A percentile compares a stretch with the other conserved stretches of the same genome.
These are phyloP conservation scores for Pilatotrama ljubarskyi DNA, from an alignment of 768 basidiomycete species.

Conservation along the genomic window DNA sequence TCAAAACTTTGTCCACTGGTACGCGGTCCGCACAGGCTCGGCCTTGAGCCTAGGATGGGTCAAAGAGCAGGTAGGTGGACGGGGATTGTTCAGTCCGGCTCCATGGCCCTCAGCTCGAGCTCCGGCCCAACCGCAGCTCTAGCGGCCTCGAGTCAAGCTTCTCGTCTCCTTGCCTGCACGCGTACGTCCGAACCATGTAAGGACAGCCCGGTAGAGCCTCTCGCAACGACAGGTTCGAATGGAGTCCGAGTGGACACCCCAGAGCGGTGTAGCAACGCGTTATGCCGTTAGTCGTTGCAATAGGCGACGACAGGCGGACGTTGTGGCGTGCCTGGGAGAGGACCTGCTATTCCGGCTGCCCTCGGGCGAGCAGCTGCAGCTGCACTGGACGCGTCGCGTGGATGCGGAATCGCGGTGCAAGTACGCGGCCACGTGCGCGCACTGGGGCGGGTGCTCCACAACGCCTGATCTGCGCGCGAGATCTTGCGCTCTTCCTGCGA, in stretches of 20 bases:
- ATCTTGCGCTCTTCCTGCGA: conserved; percentile 7
- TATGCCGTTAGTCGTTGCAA: background rate
- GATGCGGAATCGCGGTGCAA: background rate
- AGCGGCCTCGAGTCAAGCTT: background rate
- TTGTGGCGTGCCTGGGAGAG: conserved; percentile 3
- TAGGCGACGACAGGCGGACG: background rate
- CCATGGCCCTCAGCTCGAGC: background rate
- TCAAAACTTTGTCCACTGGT: background rate
- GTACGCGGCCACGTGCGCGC: conserved; percentile 1
- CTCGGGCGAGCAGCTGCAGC: conserved; percentile 1
- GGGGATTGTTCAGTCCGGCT: background rate
- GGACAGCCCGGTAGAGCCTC: background rate
- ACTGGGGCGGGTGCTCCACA: conserved; percentile 2
- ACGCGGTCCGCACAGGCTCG: background rate
- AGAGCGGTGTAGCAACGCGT: background rate
- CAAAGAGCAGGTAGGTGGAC: background rate
- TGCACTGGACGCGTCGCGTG: background rate
- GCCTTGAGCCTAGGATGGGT: background rate
- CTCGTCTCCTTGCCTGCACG: background rate
- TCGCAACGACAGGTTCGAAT: background rate
- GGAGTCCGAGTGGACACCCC: background rate
- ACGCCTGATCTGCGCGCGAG: background rate
- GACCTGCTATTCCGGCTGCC: conserved; percentile 3
- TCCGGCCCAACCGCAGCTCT: background rate
- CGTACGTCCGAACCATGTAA: background rate